Conservation (phyloP, 257 asterid species). For the Penstemon davidsonii region DNA sequence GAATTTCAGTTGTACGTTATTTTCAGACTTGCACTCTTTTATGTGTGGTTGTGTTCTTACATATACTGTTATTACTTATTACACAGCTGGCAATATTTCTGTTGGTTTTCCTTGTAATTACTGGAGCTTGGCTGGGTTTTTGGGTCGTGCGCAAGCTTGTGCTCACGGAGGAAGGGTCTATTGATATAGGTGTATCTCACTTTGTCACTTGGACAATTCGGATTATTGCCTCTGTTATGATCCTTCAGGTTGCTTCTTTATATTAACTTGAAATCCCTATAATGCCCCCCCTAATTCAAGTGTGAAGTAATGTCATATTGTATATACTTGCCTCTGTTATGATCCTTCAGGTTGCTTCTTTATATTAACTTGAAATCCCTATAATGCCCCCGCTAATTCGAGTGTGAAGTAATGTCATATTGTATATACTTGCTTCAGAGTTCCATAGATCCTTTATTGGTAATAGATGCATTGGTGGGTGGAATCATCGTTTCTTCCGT, state of each 20-base stretch:
- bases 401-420: conserved; percentile 16
- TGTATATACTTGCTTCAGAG: conserved; percentile 51
- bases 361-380: conserved; percentile 1
- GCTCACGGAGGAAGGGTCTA: conserved; percentile 71
- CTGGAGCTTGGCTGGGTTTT: conserved; percentile 94
- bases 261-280: background rate
- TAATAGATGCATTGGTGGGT: conserved; percentile 62
- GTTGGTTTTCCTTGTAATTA: conserved; percentile 61
- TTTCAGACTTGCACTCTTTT: background rate
- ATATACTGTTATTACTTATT: conserved; percentile 24
- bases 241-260: conserved; percentile 73
- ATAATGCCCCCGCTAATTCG: background rate
- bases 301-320: conserved; percentile 15
- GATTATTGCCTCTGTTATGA: conserved; percentile 63
- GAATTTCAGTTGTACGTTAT: background rate
- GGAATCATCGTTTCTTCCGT: conserved; percentile 53
- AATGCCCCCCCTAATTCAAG: conserved; percentile 10
- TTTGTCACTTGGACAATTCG: conserved; percentile 80
- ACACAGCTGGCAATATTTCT: conserved; percentile 67
- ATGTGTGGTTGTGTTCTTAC: conserved; percentile 20
- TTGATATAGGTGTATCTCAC: conserved; percentile 68
- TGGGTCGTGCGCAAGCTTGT: conserved; percentile 90
- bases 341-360: conserved; percentile 78
- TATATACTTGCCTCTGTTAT: conserved; percentile 54
- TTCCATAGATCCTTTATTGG: conserved; percentile 70